These are phyloP conservation scores for Coemansia sp. DNA, from an alignment of 192 early-diverging fungal species.

Conservation along the genomic window DNA sequence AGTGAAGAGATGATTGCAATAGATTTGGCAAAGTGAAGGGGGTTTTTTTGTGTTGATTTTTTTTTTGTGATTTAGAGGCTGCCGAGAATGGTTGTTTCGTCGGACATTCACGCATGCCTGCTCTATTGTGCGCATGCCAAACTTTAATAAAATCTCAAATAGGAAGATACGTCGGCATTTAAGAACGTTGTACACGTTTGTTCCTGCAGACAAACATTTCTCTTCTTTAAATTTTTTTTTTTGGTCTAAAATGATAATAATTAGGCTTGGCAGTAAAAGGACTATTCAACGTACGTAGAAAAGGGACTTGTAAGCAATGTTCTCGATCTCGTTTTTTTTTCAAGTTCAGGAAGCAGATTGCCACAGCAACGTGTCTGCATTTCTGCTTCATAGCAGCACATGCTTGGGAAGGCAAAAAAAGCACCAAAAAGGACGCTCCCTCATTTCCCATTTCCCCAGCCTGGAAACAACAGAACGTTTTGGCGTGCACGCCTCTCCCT, in stretches of 20 bases:
- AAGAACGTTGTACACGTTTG: too few species aligned
- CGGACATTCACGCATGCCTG: not conserved
- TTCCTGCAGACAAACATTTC: not conserved
- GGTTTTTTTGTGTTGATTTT: not conserved
- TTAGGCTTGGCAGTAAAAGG: too few species aligned
- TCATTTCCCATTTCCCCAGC: conserved; percentile 11
- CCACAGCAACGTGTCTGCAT: not conserved
- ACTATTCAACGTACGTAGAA: too few species aligned
- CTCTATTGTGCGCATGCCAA: not conserved
- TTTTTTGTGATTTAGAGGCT: not conserved
- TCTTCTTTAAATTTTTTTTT: not conserved
- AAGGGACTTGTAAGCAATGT: too few species aligned
- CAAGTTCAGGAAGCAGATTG: not conserved
- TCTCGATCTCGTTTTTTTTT: not conserved
- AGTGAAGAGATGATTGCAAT: conserved; percentile 79
- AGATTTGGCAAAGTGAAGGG: not conserved
- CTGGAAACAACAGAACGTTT: not conserved
- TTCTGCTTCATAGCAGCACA: not conserved
- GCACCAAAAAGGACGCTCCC: not conserved
- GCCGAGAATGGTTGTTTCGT: not conserved
- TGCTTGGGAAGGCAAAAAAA: not conserved
- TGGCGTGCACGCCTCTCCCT: not conserved
- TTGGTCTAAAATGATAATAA: too few species aligned
- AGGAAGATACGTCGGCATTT: too few species aligned
- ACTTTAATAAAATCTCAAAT: not conserved